Percentiles rank a stretch among this genome's conserved stretches.
These are phyloP conservation scores for Zopfia rhizophila DNA, from an alignment of 2,329 filamentous ascomycete species.

Conservation along the genomic window DNA sequence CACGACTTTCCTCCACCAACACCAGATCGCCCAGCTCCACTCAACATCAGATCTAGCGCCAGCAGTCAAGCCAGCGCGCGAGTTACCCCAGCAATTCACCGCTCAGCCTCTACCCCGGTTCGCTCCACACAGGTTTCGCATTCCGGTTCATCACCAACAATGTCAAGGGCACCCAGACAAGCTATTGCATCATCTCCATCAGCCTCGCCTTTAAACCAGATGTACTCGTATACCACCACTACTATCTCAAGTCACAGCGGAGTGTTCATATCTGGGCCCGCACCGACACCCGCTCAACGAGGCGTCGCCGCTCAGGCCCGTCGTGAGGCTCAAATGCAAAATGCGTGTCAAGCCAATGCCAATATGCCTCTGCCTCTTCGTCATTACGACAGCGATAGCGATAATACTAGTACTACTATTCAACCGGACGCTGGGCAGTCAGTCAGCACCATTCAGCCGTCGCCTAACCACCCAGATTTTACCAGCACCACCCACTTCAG, in stretches of 20 bases:
- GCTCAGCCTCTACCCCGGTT: neutral
- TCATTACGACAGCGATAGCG: slow-evolving; percentile 21
- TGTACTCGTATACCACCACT: too few species aligned
- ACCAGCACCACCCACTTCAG: neutral
- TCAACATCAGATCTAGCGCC: slow-evolving; percentile 26
- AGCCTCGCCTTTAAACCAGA: too few species aligned
- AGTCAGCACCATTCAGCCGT: neutral
- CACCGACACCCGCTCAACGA: slow-evolving; percentile 10
- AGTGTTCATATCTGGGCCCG: too few species aligned
- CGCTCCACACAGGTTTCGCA: neutral
- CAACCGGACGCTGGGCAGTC: neutral
- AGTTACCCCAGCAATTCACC: neutral
- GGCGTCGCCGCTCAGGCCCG: slow-evolving; percentile 7
- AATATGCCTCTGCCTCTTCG: slow-evolving; percentile 27
- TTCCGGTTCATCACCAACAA: too few species aligned
- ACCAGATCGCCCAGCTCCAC: slow-evolving; percentile 40
- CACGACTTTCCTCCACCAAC: slow-evolving; percentile 16
- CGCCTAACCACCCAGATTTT: neutral
- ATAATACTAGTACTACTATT: slow-evolving; percentile 1
- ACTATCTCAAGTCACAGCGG: too few species aligned
- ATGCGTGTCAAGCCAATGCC: neutral
- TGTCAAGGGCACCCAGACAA: too few species aligned
- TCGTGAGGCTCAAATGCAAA: slow-evolving; percentile 2
- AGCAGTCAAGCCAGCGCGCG: slow-evolving; percentile 2
- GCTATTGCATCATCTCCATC: too few species aligned